phyloP scores from a whole-genome alignment of 345 rosid species.

The Melaleuca quinquenervia region DNA sequence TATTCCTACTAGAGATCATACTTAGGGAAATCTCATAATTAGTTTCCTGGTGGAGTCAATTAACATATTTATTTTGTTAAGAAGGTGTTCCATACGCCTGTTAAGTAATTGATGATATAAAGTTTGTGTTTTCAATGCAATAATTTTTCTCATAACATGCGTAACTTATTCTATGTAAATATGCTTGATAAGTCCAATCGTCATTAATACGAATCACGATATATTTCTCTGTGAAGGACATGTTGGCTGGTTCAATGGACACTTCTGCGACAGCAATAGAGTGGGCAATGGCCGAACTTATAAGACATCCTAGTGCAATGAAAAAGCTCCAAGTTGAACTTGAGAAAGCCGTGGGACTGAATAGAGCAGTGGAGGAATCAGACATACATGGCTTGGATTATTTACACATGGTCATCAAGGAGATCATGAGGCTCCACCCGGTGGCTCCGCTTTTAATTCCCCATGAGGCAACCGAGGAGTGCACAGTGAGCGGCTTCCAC shows the following conservation, averaged over 20 bases:
- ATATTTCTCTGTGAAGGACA: constrained; percentile 6
- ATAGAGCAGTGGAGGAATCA: constrained; percentile 33
- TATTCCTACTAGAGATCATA: not conserved
- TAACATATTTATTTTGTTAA: not conserved
- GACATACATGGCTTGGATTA: constrained; percentile 18
- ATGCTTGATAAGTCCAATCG: not conserved
- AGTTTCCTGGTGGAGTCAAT: not conserved
- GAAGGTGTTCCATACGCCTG: not conserved
- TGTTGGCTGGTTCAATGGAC: constrained; percentile 13
- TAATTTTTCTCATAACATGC: not conserved
- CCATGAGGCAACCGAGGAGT: constrained; percentile 16
- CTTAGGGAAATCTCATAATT: not conserved
- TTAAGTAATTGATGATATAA: not conserved
- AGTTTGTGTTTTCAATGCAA: not conserved
- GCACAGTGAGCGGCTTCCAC: constrained; percentile 13
- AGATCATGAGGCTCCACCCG: constrained; percentile 37
- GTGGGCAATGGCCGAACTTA: constrained; percentile 24
- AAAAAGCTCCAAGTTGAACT: constrained; percentile 28
- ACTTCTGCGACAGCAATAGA: constrained; percentile 23
- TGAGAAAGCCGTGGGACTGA: constrained; percentile 17
- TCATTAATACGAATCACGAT: not conserved
- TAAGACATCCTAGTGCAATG: constrained; percentile 19
- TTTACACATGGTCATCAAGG: constrained; percentile 34
- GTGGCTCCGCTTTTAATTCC: constrained; percentile 22
- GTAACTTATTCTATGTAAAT: not conserved